Conservation (phyloP, 805 yeast species). For the Metschnikowia shivogae region DNA sequence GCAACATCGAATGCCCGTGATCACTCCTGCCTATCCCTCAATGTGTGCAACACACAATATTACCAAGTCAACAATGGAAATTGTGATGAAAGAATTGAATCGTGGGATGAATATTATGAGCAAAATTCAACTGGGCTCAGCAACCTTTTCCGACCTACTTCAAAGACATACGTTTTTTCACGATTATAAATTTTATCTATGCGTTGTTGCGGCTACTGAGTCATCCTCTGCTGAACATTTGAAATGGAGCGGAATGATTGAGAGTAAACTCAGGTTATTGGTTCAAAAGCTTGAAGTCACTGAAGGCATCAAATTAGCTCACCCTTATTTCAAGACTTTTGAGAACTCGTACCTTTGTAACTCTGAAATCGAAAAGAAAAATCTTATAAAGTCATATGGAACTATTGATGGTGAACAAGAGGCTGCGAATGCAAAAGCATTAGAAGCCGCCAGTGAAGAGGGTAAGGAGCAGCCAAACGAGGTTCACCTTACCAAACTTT, state of each 20-base stretch:
- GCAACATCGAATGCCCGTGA: constrained; percentile 93
- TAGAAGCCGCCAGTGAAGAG: neutral
- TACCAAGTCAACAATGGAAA: constrained; percentile 78
- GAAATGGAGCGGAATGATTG: constrained; percentile 92
- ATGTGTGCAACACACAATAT: constrained; percentile 99
- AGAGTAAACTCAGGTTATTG: constrained; percentile 74
- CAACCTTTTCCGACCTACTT: constrained; percentile 72
- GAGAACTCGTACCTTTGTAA: constrained; percentile 40
- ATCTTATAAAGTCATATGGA: constrained; percentile 61
- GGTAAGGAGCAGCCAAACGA: constrained; percentile 14
- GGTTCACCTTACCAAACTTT: constrained; percentile 68
- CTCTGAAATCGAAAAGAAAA: constrained; percentile 47
- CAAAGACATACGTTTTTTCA: constrained; percentile 77
- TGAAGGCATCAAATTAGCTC: constrained; percentile 76
- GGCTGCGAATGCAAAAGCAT: constrained; percentile 17
- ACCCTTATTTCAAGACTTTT: constrained; percentile 82
- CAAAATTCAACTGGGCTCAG: constrained; percentile 59
- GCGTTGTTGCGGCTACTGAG: constrained; percentile 72
- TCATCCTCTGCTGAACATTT: constrained; percentile 76
- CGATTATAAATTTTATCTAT: constrained; percentile 80
- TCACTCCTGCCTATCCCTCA: constrained; percentile 96
- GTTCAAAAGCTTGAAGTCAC: constrained; percentile 79
- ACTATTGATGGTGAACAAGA: constrained; percentile 50
- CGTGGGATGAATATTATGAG: constrained; percentile 72
- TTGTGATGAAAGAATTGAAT: constrained; percentile 72